These are phyloP conservation scores for Hypoxylon subgilvum DNA, from an alignment of 495 filamentous ascomycete species.

Conservation along the genomic window DNA sequence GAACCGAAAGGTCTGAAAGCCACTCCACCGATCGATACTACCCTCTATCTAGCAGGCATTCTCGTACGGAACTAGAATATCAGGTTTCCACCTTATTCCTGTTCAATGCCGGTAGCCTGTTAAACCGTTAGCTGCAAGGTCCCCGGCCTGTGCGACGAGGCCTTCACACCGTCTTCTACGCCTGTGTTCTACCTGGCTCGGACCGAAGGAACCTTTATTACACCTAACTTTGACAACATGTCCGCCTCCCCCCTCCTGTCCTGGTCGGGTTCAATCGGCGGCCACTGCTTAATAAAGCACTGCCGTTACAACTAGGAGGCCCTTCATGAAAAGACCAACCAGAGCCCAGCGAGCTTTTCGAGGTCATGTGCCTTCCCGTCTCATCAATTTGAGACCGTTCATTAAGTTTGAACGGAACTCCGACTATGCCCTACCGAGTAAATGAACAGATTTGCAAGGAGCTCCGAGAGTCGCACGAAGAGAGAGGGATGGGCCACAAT, in stretches of 20 bases:
- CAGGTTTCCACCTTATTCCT: conserved; percentile 20
- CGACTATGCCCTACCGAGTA: conserved; percentile 18
- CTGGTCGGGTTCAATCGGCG: neutral
- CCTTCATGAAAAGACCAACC: conserved; percentile 12
- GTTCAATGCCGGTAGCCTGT: conserved; percentile 26
- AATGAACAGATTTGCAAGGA: conserved; percentile 17
- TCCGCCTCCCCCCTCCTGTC: conserved; percentile 11
- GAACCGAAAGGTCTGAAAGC: conserved; percentile 14
- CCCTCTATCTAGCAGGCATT: conserved; percentile 33
- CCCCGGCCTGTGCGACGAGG: conserved; percentile 27
- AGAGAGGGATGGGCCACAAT: conserved; percentile 2
- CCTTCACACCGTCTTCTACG: conserved; percentile 1
- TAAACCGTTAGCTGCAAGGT: conserved; percentile 37
- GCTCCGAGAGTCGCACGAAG: conserved; percentile 23
- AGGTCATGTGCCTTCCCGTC: conserved; percentile 34
- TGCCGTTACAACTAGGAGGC: conserved; percentile 4
- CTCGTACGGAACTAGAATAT: conserved; percentile 31
- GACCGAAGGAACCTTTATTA: conserved; percentile 6
- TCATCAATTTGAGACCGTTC: conserved; percentile 34
- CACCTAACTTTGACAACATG: neutral
- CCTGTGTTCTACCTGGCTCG: conserved; percentile 4
- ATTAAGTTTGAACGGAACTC: conserved; percentile 31
- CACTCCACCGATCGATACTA: conserved; percentile 28
- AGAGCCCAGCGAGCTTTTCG: conserved; percentile 14
- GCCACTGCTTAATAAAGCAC: conserved; percentile 2